Conservation (phyloP, 768 basidiomycete species). For the Phaeolepiota aurea region DNA sequence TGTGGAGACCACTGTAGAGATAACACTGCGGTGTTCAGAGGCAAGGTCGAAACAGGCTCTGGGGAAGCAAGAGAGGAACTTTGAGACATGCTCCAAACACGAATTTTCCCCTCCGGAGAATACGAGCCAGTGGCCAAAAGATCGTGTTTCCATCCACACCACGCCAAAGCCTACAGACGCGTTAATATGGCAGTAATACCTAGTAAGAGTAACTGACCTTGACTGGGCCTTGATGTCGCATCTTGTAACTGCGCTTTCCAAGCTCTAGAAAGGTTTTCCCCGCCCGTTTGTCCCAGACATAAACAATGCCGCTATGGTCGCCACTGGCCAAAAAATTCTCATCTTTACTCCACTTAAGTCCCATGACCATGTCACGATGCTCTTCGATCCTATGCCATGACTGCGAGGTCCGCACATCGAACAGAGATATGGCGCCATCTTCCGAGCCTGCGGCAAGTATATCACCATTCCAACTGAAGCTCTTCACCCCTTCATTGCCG, state of each 20-base stretch:
- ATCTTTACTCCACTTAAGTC: conserved; percentile 68
- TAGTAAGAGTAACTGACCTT: conserved; percentile 23
- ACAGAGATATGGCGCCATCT: conserved; percentile 57
- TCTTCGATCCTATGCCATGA: conserved; percentile 41
- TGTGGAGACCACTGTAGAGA: conserved; percentile 78
- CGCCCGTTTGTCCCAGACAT: conserved; percentile 68
- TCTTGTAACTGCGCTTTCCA: conserved; percentile 52
- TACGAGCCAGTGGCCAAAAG: conserved; percentile 74
- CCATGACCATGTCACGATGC: conserved; percentile 40
- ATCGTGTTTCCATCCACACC: conserved; percentile 79
- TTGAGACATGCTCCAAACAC: conserved; percentile 52
- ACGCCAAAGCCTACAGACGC: conserved; percentile 58
- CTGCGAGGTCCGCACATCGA: conserved; percentile 44
- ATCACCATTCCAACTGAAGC: conserved; percentile 50
- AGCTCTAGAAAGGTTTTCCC: conserved; percentile 19
- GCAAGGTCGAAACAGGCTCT: conserved; percentile 47
- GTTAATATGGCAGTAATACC: background rate
- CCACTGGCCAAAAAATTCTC: conserved; percentile 77
- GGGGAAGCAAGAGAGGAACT: conserved; percentile 13
- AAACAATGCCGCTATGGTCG: conserved; percentile 80
- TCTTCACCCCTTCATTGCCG: conserved; percentile 14
- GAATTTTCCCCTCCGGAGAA: conserved; percentile 63
- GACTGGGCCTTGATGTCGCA: conserved; percentile 61
- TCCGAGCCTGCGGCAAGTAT: conserved; percentile 56
- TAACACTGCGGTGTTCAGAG: conserved; percentile 67